Percentiles rank a stretch among this genome's conserved stretches.
phyloP scores from a whole-genome alignment of 1,139 yeast species.

The Suhomyces coccinellae region DNA sequence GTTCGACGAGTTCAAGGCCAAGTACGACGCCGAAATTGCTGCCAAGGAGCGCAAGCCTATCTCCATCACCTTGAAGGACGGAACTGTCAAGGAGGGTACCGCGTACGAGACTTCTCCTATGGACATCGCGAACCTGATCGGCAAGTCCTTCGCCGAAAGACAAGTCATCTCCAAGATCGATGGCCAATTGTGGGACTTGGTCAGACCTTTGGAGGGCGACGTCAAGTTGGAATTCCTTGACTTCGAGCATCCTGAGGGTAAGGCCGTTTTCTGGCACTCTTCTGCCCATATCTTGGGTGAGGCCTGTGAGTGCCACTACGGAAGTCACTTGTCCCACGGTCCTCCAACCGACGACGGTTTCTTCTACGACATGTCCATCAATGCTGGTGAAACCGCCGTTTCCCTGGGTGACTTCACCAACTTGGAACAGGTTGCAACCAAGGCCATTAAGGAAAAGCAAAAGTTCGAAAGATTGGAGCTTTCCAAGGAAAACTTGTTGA shows the following conservation, averaged over 20 bases:
- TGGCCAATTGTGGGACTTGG: constrained; percentile 92
- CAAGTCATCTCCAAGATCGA: constrained; percentile 89
- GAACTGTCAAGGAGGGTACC: constrained; percentile 72
- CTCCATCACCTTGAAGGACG: constrained; percentile 83
- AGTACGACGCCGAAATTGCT: constrained; percentile 73
- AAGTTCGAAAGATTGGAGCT: constrained; percentile 90
- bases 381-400: constrained; percentile 71
- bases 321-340: constrained; percentile 85
- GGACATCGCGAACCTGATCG: constrained; percentile 79
- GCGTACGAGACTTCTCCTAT: constrained; percentile 91
- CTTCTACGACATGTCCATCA: constrained; percentile 94
- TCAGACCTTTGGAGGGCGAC: constrained; percentile 85
- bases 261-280: constrained; percentile 97
- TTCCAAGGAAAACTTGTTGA: constrained; percentile 85
- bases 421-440: constrained; percentile 85
- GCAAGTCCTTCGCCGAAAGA: constrained; percentile 80
- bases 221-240: constrained; percentile 65
- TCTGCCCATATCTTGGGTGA: constrained; percentile 98
- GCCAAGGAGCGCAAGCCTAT: constrained; percentile 59
- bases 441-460: constrained; percentile 94
- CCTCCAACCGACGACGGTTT: constrained; percentile 99
- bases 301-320: constrained; percentile 94
- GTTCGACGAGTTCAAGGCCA: constrained; percentile 78
- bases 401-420: constrained; percentile 80
- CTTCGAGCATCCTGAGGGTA: constrained; percentile 82